Conservation (phyloP, 345 rosid species). For the Aquilaria yunnanensis region DNA sequence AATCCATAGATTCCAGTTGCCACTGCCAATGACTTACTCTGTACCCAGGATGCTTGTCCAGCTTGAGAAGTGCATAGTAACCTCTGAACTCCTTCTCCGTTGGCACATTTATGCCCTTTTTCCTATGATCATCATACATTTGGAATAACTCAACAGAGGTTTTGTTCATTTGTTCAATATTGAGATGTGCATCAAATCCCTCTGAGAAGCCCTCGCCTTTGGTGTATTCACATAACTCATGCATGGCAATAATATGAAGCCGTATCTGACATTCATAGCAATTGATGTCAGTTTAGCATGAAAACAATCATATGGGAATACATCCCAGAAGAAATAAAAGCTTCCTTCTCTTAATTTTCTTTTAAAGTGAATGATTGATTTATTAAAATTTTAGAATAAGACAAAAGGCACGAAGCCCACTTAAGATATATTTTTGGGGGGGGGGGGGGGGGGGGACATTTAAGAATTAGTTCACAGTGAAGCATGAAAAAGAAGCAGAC, state of each 20-base stretch:
- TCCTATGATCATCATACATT: slow-evolving; percentile 96
- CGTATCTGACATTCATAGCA: slow-evolving; percentile 63
- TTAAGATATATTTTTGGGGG: no score
- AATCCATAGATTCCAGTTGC: slow-evolving; percentile 15
- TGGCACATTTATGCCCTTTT: slow-evolving; percentile 64
- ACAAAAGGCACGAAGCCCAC: no score
- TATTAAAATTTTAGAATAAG: no score
- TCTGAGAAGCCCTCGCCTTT: slow-evolving; percentile 97
- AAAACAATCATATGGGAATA: no score
- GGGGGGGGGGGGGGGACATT: no score
- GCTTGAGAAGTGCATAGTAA: slow-evolving; percentile 96
- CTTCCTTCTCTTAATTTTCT: no score
- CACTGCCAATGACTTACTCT: slow-evolving; percentile 47
- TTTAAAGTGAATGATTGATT: no score
- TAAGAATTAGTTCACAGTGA: no score
- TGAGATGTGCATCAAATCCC: slow-evolving; percentile 98
- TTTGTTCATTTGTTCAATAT: slow-evolving; percentile 99
- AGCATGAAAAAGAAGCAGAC: no score
- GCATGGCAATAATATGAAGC: slow-evolving; percentile 96
- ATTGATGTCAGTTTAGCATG: not conserved
- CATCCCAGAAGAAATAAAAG: no score
- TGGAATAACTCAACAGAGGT: slow-evolving; percentile 96
- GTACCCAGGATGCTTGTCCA: slow-evolving; percentile 99
- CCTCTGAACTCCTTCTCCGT: slow-evolving; percentile 95
- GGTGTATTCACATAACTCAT: slow-evolving; percentile 84